A percentile compares a stretch with the other conserved stretches of the same genome.
These are phyloP conservation scores for Lepidopterella palustris DNA, from an alignment of 495 filamentous ascomycete species.

Conservation along the genomic window DNA sequence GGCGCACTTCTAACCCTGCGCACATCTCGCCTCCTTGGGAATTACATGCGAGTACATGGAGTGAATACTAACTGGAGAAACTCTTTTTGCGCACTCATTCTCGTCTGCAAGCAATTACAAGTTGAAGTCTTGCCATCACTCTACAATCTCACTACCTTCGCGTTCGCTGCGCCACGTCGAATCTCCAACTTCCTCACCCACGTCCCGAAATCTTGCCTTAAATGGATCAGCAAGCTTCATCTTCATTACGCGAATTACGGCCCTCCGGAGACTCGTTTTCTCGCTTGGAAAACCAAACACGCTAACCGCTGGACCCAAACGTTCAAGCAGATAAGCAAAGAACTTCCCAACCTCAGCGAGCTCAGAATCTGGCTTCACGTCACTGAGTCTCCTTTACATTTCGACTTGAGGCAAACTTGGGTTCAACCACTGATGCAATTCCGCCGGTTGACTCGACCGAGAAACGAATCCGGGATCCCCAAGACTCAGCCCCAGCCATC, in stretches of 20 bases:
- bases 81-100: constrained; percentile 23
- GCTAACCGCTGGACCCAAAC: background rate
- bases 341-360: constrained; percentile 8
- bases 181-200: constrained; percentile 13
- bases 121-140: constrained; percentile 11
- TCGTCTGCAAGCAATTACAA: constrained; percentile 19
- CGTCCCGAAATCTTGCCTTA: constrained; percentile 4
- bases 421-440: constrained; percentile 14
- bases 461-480: background rate
- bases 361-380: constrained; percentile 15
- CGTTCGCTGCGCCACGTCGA: constrained; percentile 14
- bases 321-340: constrained; percentile 1
- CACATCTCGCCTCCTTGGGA: constrained; percentile 8
- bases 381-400: background rate
- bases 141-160: constrained; percentile 23
- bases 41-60: constrained; percentile 13
- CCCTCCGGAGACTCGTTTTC: background rate
- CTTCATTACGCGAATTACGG: constrained; percentile 19
- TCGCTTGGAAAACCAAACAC: constrained; percentile 10
- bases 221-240: constrained; percentile 8
- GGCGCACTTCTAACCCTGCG: constrained; percentile 5
- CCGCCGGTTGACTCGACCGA: constrained; percentile 2
- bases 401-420: constrained; percentile 16
- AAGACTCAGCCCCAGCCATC: background rate
- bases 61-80: constrained; percentile 8